Evolutionary conservation across 2,329 filamentous ascomycete genomes (phyloP), one percentile per base, ranked within the genome.

Genomic region (Hypoxylon sp.): DNA sequence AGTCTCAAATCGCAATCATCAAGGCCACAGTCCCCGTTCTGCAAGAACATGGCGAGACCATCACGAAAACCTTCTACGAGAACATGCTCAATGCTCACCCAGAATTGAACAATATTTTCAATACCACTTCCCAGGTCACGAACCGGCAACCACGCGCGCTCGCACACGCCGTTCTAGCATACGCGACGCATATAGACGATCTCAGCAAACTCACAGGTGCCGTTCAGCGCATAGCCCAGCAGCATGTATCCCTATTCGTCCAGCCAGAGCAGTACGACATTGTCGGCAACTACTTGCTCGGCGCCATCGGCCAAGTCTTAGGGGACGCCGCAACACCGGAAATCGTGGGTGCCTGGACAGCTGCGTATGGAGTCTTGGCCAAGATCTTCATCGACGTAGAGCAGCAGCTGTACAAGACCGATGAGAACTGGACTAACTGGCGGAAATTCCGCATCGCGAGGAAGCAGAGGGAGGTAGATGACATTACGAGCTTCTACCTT

Each of bases 401-500:
- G 38, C 38, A 19, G 38, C 38, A 21, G 38, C 38, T 43, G 38
- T 43, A 43, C 7, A 21, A 43, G 17, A 9, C n/a, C n/a, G 38
- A 43, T 11, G 38, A 21, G 2, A 21, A 43, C n/a, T 43, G 38
- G 38, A 43, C 9, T 10, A 17, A 17, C 6, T 43, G 38, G 38
- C 38, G 38, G 17, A 43, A 43, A 13, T 43, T 43, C 38, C 38
- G 38, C n/a, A 43, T 43, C 38, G 38, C 38, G 11, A 43, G 6
- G 17, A 21, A 5, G 17, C 38, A 4, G 38, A 21, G 21, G 38
- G 38, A 43, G 38, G 38, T 17, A 11, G 38, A 43, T 2, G 38
- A 43, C 17, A 43, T 43, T n/a, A 43, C 38, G 38, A 43, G 38
- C 38, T 43, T 43, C 38, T 21, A 43, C 17, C 38, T 43, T n/a